Conservation (phyloP, 1,139 yeast species). For the Geotrichum restrictum region DNA sequence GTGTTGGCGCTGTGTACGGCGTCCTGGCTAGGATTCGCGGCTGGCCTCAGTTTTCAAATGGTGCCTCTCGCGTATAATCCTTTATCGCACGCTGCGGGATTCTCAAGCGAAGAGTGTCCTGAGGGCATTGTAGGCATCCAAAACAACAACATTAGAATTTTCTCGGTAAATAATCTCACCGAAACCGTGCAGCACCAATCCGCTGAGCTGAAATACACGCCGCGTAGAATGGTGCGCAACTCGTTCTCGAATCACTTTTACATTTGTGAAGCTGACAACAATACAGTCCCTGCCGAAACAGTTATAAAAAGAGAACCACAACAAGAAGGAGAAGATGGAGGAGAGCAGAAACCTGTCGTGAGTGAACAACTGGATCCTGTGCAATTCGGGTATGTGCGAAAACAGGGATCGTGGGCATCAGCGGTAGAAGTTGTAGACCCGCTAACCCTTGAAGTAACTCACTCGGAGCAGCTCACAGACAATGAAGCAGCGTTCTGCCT, state of each 20-base stretch:
- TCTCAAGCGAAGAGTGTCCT: conserved; percentile 61
- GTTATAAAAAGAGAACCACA: not conserved
- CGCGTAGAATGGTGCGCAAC: conserved; percentile 45
- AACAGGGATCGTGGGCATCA: conserved; percentile 45
- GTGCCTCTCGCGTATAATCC: conserved; percentile 37
- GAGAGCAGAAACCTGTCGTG: conserved; percentile 29
- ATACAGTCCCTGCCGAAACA: conserved; percentile 24
- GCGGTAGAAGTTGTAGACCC: conserved; percentile 52
- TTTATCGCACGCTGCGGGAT: conserved; percentile 46
- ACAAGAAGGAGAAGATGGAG: conserved; percentile 22
- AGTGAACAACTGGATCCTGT: conserved; percentile 39
- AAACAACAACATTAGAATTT: conserved; percentile 52
- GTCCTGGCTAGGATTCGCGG: conserved; percentile 43
- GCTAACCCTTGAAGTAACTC: conserved; percentile 39
- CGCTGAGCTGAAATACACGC: conserved; percentile 49
- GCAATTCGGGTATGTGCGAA: conserved; percentile 42
- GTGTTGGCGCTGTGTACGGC: conserved; percentile 42
- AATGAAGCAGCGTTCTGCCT: conserved; percentile 46
- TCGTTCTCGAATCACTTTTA: conserved; percentile 36
- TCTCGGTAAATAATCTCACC: conserved; percentile 53
- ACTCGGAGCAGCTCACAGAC: conserved; percentile 43
- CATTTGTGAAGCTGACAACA: conserved; percentile 49
- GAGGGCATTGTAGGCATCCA: conserved; percentile 61
- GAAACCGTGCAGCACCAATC: conserved; percentile 47
- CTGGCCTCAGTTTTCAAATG: conserved; percentile 31